Base-by-base conservation (phyloP, 73 alveolate species). In the Paramecium caudatum region DNA sequence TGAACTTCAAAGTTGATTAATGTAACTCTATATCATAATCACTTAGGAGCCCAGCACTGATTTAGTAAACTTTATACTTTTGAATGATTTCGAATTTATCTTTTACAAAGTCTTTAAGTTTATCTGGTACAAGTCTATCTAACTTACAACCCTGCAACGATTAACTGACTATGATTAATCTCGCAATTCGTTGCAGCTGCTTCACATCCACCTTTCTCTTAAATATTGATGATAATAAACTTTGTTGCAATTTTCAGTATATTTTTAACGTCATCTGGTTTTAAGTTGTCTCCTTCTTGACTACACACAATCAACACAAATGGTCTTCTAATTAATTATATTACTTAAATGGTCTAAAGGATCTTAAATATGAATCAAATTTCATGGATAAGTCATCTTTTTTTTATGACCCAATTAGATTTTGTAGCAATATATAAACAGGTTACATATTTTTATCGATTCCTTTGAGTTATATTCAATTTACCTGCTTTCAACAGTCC, bases 401-500 rank as follows among this genome's bases (percentile, higher is more conserved):
- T 30, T 36, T 37, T 8, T 74, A 39, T 37, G 17, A 19, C 36
- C 8, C 47, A 41, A 74, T 74, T 27, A 41, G 17, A 74, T 74
- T 74, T 10, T 39, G 17, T 4, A 74, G 15, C 25, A 74, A 7
- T 9, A 74, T 23, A 74, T 74, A 74, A 3, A 74, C 10, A 19
- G 88, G 88, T 23, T 74, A 74, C 17, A 10, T 43, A 41, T 74
- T 74, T 21, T 39, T 37, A 74, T 74, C 88, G 6, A 41, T 6
- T 8, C 88, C 88, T 74, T 3, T 4, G 25, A 9, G 15, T 39
- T 37, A 27, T 10, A 16, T 74, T 4, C 8, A 2, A 5, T 19
- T 21, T 74, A 74, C 88, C 88, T 41, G 88, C 88, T 17, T 74
- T 74, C 34, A 65, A 21, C 19, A 65, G 39, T 9, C 83, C 83